Evolutionary conservation across 139 green algal genomes (phyloP), one percentile per base, ranked within the genome.

Genomic region (Spirogloea muscicola): DNA sequence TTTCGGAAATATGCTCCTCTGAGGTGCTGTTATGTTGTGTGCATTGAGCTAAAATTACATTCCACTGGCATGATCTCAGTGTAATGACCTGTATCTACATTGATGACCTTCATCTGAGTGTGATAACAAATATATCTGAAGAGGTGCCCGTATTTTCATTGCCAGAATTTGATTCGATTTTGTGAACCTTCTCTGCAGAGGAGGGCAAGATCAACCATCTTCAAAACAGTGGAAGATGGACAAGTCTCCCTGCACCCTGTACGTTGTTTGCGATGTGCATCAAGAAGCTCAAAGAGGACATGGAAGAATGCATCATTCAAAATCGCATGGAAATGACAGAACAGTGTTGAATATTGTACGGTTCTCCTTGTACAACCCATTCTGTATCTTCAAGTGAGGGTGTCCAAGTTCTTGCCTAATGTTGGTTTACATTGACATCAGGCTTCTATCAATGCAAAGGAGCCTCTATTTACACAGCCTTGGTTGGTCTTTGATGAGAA

Each of bases 401-500:
- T 21, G 10, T 64, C 55, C 29, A 13, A 42, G 10, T 3, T 1
- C 43, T 64, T 3, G 6, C 25, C 29, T n/a, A n/a, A n/a, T n/a
- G n/a, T n/a, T n/a, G n/a, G n/a, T 3, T 70, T 2, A 6, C 40
- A 13, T 63, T 39, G 1, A 3, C 31, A 1, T 21, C 65, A 74
- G 65, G 37, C 51, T 3, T 74, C 38, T 1, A 46, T 74, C 0
- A 68, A 39, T 1, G 36, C 48, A 18, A 29, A 66, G 9, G 21
- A 67, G 25, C 49, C 65, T 1, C 39, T 27, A 3, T 74, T 74
- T 66, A 43, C 65, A 10, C 40, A 74, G 13, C 65, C 65, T 3
- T 74, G 65, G 65, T 46, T 74, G 21, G 37, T 41, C 1, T 74
- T 74, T 29, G 66, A 68, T 27, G 65, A 74, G 44, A 74, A 74